These are phyloP conservation scores for Amanita brunnescens DNA, from an alignment of 768 basidiomycete species.

Conservation along the genomic window DNA sequence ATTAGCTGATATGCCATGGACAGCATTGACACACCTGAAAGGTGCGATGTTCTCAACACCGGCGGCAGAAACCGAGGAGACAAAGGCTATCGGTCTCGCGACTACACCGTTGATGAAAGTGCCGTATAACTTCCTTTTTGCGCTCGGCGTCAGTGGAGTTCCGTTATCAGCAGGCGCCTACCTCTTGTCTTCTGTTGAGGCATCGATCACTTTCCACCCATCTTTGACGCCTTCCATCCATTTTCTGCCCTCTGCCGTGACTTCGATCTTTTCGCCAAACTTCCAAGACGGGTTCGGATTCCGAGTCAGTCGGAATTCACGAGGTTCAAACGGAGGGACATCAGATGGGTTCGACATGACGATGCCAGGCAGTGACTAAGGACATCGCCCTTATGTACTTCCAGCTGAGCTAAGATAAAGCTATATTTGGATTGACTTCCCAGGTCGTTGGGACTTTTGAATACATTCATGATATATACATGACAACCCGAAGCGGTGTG, in stretches of 20 bases:
- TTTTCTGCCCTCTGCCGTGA: constrained; percentile 26
- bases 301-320: constrained; percentile 21
- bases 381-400: background rate
- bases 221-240: constrained; percentile 36
- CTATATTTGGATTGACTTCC: no score
- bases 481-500: no score
- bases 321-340: constrained; percentile 15
- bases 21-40: constrained; percentile 27
- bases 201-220: constrained; percentile 31
- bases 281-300: constrained; percentile 32
- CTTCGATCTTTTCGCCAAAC: constrained; percentile 24
- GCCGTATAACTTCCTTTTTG: constrained; percentile 30
- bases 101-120: constrained; percentile 45
- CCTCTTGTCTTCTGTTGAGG: constrained; percentile 25
- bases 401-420: no score
- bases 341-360: constrained; percentile 1
- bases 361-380: background rate
- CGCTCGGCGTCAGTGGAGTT: background rate
- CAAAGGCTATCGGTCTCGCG: constrained; percentile 64
- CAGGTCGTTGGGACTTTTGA: no score
- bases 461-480: background rate
- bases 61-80: constrained; percentile 47
- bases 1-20: background rate
- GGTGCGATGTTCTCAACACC: constrained; percentile 55
- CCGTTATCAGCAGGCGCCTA: constrained; percentile 8